phyloP scores from a whole-genome alignment of 2,329 filamentous ascomycete species.

The Penicillium sp. region DNA sequence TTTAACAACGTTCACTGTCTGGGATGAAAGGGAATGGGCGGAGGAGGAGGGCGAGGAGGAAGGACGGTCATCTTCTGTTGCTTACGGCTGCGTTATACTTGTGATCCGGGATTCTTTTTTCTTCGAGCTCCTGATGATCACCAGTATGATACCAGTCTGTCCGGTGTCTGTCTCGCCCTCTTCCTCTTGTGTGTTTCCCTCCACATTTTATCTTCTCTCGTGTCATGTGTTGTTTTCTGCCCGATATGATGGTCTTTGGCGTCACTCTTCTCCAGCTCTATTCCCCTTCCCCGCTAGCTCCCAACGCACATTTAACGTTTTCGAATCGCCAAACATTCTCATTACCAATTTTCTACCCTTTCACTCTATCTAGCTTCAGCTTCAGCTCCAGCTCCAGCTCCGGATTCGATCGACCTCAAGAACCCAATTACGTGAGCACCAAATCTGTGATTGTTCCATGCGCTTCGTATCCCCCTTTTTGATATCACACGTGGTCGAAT shows the following conservation, averaged over 20 bases:
- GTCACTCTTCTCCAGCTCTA: slow-evolving; percentile 1
- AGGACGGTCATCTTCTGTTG: too few species aligned
- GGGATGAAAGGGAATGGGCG: not conserved
- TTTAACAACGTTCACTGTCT: slow-evolving; percentile 25
- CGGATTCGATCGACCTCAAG: slow-evolving; percentile 13
- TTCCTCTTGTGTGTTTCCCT: not conserved
- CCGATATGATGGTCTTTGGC: slow-evolving; percentile 8
- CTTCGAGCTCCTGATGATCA: not conserved
- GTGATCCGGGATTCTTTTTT: not conserved
- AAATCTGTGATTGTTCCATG: not conserved
- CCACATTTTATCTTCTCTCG: slow-evolving; percentile 1
- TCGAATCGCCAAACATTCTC: slow-evolving; percentile 29
- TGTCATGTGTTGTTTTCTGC: slow-evolving; percentile 18
- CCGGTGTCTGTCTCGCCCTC: not conserved
- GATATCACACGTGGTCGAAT: not conserved
- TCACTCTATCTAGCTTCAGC: slow-evolving; percentile 5
- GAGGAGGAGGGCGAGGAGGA: not conserved
- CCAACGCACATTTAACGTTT: slow-evolving; percentile 32
- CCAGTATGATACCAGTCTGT: not conserved
- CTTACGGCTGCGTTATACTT: not conserved
- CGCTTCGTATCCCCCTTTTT: slow-evolving; percentile 6
- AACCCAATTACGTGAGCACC: slow-evolving; percentile 6
- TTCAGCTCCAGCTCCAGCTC: slow-evolving; percentile 12
- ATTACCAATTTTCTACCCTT: slow-evolving; percentile 16
- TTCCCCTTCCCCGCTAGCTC: slow-evolving; percentile 18